phyloP scores from a whole-genome alignment of 345 rosid genomes.

The Dipteronia sinensis region DNA sequence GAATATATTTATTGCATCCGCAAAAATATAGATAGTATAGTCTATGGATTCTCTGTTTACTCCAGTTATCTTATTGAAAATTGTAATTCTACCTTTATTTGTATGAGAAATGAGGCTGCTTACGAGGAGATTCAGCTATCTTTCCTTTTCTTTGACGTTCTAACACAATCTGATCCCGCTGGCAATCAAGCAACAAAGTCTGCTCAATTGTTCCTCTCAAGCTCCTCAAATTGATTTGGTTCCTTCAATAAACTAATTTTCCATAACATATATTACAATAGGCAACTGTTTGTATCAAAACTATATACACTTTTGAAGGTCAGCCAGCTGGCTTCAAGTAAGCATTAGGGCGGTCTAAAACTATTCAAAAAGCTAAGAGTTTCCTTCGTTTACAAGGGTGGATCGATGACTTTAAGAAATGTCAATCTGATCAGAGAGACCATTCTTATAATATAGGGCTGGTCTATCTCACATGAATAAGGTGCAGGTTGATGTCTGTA shows the following conservation, averaged over 20 bases:
- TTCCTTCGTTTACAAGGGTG: too few species aligned
- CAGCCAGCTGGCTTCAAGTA: too few species aligned
- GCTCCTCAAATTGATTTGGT: neutral
- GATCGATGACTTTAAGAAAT: too few species aligned
- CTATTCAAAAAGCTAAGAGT: too few species aligned
- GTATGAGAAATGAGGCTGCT: neutral
- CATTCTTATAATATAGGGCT: too few species aligned
- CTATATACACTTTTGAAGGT: neutral
- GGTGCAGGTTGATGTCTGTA: neutral
- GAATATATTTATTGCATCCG: slow-evolving; percentile 27
- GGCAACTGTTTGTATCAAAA: neutral
- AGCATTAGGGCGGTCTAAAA: too few species aligned
- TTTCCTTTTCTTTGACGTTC: neutral
- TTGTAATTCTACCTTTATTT: slow-evolving; percentile 1
- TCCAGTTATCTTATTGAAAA: neutral
- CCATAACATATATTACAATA: neutral
- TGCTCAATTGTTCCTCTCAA: neutral
- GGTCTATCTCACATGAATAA: neutral
- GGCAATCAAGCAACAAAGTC: neutral
- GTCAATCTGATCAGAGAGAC: too few species aligned
- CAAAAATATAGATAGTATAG: slow-evolving; percentile 2
- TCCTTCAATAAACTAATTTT: neutral
- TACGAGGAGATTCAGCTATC: neutral
- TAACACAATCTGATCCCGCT: neutral
- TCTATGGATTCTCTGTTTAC: neutral